Conservation (phyloP, 2,329 filamentous ascomycete species). For the Ophiocordyceps camponoti-rufipedis region DNA sequence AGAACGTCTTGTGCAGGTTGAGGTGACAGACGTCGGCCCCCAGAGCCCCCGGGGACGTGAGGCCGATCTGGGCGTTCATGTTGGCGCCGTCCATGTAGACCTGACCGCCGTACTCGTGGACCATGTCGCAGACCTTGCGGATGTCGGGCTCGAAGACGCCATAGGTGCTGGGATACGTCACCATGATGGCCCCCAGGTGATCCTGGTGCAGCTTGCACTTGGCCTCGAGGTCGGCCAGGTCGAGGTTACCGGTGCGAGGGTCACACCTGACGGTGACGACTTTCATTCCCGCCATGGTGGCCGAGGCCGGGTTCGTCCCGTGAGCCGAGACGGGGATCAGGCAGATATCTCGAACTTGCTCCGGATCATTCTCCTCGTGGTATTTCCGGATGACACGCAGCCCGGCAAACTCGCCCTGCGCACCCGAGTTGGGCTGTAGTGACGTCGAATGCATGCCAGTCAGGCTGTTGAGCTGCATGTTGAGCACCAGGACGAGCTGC, state of each 20-base stretch:
- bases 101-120: conserved; percentile 76
- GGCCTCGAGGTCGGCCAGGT: conserved; percentile 65
- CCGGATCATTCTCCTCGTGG: conserved; percentile 43
- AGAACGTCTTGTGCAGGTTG: conserved; percentile 98
- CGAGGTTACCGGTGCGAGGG: conserved; percentile 69
- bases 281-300: conserved; percentile 89
- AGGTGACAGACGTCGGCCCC: conserved; percentile 94
- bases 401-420: conserved; percentile 87
- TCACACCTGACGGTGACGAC: conserved; percentile 90
- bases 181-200: conserved; percentile 82
- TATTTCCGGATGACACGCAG: conserved; percentile 77
- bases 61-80: conserved; percentile 94
- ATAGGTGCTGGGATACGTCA: conserved; percentile 90
- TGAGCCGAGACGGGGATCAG: conserved; percentile 90
- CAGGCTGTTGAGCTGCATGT: conserved; percentile 70
- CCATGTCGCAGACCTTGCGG: conserved; percentile 68
- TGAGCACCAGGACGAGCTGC: conserved; percentile 37
- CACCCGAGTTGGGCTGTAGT: conserved; percentile 87
- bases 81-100: conserved; percentile 99
- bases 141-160: conserved; percentile 86
- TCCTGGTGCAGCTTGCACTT: conserved; percentile 82
- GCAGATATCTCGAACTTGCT: conserved; percentile 71
- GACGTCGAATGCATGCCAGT: conserved; percentile 84
- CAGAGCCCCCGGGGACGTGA: conserved; percentile 88
- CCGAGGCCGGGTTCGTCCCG: conserved; percentile 88